These are phyloP conservation scores for Acanthamoeba royreba DNA, from an alignment of 208 protist genomes.

Conservation along the genomic window DNA sequence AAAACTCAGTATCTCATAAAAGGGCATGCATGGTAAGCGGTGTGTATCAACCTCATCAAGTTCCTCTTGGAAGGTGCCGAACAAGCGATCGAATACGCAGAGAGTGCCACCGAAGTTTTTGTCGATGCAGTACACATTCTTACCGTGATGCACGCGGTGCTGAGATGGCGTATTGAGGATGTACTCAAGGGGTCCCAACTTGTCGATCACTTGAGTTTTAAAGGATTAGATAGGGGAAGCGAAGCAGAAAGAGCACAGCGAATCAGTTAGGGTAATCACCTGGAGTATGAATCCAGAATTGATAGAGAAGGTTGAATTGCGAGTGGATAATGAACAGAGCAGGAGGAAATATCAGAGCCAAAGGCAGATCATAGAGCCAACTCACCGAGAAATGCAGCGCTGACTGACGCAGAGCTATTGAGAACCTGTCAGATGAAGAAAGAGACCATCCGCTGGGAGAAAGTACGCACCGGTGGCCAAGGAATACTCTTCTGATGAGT, in stretches of 20 bases:
- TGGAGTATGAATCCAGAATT: slow-evolving; percentile 75
- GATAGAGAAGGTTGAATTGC: slow-evolving; percentile 71
- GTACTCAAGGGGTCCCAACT: slow-evolving; percentile 64
- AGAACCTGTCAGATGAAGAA: neutral
- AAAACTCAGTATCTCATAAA: neutral
- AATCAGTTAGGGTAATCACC: neutral
- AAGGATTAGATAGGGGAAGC: neutral
- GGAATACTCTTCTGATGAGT: slow-evolving; percentile 67
- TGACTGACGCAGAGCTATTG: slow-evolving; percentile 66
- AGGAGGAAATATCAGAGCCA: slow-evolving; percentile 62
- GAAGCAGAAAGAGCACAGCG: neutral
- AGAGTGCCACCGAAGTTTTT: slow-evolving; percentile 74
- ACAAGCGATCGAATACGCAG: slow-evolving; percentile 71
- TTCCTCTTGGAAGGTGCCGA: slow-evolving; percentile 67
- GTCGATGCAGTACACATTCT: slow-evolving; percentile 68
- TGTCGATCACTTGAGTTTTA: slow-evolving; percentile 10
- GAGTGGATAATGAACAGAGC: slow-evolving; percentile 53
- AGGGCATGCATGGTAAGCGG: neutral
- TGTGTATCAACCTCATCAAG: neutral
- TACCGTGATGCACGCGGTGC: slow-evolving; percentile 72
- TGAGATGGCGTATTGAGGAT: slow-evolving; percentile 72
- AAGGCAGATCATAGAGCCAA: slow-evolving; percentile 66
- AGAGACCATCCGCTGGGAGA: neutral
- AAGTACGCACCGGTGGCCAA: neutral
- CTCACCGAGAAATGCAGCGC: slow-evolving; percentile 45